These are phyloP conservation scores for Xerocomellus amylosporus DNA, from an alignment of 768 basidiomycete genomes.

Conservation along the genomic window DNA sequence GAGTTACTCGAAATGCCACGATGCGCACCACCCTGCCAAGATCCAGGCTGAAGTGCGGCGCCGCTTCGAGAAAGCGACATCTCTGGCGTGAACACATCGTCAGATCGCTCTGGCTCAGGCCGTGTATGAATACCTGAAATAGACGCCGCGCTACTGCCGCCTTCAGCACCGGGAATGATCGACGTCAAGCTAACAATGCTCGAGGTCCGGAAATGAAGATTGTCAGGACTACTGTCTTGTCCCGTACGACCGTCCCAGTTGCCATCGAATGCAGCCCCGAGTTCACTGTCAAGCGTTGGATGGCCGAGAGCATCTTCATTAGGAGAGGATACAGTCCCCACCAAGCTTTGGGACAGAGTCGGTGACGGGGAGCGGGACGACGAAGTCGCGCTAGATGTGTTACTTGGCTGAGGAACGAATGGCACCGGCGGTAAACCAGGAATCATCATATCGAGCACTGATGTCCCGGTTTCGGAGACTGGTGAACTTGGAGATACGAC, in stretches of 20 bases:
- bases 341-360: not conserved
- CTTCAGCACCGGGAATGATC: slow-evolving; percentile 27
- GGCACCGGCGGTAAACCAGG: slow-evolving; percentile 33
- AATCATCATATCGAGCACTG: slow-evolving; percentile 32
- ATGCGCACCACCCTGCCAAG: slow-evolving; percentile 11
- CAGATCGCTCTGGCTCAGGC: not conserved
- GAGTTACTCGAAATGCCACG: slow-evolving; percentile 27
- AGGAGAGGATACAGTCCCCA: slow-evolving; percentile 6
- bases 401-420: slow-evolving; percentile 34
- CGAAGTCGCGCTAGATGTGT: slow-evolving; percentile 16
- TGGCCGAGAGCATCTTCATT: slow-evolving; percentile 12
- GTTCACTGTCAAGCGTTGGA: slow-evolving; percentile 53
- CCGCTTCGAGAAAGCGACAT: slow-evolving; percentile 7
- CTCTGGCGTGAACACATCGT: slow-evolving; percentile 1
- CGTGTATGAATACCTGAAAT: not conserved
- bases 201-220: slow-evolving; percentile 48
- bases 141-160: not conserved
- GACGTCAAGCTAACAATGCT: slow-evolving; percentile 57
- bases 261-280: slow-evolving; percentile 48
- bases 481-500: slow-evolving; percentile 8
- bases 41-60: slow-evolving; percentile 3
- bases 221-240: slow-evolving; percentile 27
- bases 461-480: slow-evolving; percentile 16
- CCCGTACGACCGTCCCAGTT: slow-evolving; percentile 14
- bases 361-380: slow-evolving; percentile 25